Percentiles rank a stretch among this genome's conserved stretches.
phyloP scores from a whole-genome alignment of 371 early-diverging fungal species.

The Mortierella sp. region DNA sequence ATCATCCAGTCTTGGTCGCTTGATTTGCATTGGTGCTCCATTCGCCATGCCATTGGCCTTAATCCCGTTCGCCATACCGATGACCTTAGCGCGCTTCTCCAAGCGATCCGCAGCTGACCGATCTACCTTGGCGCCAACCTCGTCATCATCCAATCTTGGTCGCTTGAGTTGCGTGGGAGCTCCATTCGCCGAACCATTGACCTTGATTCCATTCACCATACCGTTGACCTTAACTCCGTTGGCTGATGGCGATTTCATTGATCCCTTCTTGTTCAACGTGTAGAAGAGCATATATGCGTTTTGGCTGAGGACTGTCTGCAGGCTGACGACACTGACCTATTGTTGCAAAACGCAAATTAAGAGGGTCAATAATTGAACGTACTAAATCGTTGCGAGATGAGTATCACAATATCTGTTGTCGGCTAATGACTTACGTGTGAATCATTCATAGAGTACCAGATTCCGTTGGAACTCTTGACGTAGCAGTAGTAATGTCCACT shows the following conservation, averaged over 20 bases:
- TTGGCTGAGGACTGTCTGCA: slow-evolving; percentile 76
- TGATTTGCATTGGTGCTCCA: slow-evolving; percentile 15
- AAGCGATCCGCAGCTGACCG: slow-evolving; percentile 24
- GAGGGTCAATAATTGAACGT: not conserved
- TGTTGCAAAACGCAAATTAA: not conserved
- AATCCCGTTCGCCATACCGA: slow-evolving; percentile 19
- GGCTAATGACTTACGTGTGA: slow-evolving; percentile 65
- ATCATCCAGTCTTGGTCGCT: slow-evolving; percentile 41
- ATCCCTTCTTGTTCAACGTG: slow-evolving; percentile 51
- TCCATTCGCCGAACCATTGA: slow-evolving; percentile 25
- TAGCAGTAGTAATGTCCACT: slow-evolving; percentile 90
- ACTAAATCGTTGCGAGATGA: too few relatives aligned
- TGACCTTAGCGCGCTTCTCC: slow-evolving; percentile 36
- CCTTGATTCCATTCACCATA: slow-evolving; percentile 27
- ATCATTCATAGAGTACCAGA: slow-evolving; percentile 90
- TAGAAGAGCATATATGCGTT: slow-evolving; percentile 93
- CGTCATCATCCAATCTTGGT: slow-evolving; percentile 43
- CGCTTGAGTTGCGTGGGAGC: slow-evolving; percentile 37
- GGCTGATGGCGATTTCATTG: slow-evolving; percentile 17
- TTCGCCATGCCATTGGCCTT: slow-evolving; percentile 19
- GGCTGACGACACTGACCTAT: slow-evolving; percentile 71
- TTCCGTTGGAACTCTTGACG: slow-evolving; percentile 80
- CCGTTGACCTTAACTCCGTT: slow-evolving; percentile 26
- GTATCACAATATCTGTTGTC: too few relatives aligned
- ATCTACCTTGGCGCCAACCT: slow-evolving; percentile 48